Percentiles rank a stretch among this genome's conserved stretches.
phyloP scores from a whole-genome alignment of 2,329 filamentous ascomycete species.

The Thelonectria discophora region DNA sequence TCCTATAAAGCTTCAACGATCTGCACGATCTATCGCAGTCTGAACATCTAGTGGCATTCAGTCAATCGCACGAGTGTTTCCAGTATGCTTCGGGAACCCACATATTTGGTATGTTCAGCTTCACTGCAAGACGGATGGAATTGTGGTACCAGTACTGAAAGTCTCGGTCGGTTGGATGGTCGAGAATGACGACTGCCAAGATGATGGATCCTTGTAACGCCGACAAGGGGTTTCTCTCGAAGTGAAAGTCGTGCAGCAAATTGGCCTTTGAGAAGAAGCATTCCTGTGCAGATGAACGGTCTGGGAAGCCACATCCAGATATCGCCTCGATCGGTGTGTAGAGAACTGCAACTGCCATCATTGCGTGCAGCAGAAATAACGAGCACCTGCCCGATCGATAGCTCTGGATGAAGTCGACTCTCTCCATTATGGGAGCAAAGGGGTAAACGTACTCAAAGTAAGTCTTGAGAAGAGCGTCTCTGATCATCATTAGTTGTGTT shows the following conservation, averaged over 20 bases:
- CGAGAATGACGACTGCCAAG: constrained; percentile 17
- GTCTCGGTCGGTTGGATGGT: constrained; percentile 28
- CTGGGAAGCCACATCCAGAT: constrained; percentile 21
- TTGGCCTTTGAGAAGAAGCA: constrained; percentile 31
- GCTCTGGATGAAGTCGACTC: constrained; percentile 18
- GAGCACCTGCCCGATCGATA: constrained; percentile 23
- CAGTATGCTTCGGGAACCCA: background rate
- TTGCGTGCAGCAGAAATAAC: constrained; percentile 23
- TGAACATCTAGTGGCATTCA: background rate
- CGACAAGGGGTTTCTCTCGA: constrained; percentile 4
- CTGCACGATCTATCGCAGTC: constrained; percentile 1
- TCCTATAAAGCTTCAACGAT: constrained; percentile 14
- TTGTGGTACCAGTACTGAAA: constrained; percentile 36
- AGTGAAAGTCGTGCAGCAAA: constrained; percentile 33
- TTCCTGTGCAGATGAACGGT: constrained; percentile 21
- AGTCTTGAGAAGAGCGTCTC: constrained; percentile 22
- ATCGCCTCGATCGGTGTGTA: constrained; percentile 20
- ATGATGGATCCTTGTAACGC: constrained; percentile 31
- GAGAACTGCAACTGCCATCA: constrained; percentile 6
- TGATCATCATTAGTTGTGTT: background rate
- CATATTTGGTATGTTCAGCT: constrained; percentile 20
- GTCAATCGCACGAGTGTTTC: rapidly evolving
- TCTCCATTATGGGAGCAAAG: constrained; percentile 23
- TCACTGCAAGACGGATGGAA: constrained; percentile 20
- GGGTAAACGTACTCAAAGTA: constrained; percentile 31